These are phyloP conservation scores for Cinnamomum chago DNA, from an alignment of 164 flowering plant genomes.

Conservation along the genomic window DNA sequence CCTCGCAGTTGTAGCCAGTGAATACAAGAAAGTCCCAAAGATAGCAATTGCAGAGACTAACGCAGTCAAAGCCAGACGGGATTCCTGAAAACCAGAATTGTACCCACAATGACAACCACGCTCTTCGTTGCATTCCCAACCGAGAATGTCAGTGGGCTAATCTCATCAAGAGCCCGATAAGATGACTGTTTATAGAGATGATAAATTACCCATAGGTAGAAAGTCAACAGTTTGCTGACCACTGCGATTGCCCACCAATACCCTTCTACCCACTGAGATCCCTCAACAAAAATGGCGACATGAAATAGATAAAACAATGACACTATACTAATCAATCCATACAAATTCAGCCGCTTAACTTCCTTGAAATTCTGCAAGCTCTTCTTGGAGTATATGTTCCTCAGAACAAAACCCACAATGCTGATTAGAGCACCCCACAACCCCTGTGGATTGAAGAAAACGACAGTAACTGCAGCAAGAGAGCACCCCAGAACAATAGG, in stretches of 20 bases:
- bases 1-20: slow-evolving; percentile 59
- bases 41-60: slow-evolving; percentile 86
- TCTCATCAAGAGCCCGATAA: slow-evolving; percentile 79
- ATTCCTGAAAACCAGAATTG: slow-evolving; percentile 75
- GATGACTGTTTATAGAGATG: slow-evolving; percentile 90
- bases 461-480: slow-evolving; percentile 82
- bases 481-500: slow-evolving; percentile 85
- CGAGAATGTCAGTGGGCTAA: slow-evolving; percentile 83
- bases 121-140: slow-evolving; percentile 96
- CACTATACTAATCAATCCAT: slow-evolving; percentile 83
- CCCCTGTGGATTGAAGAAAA: slow-evolving; percentile 78
- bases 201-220: slow-evolving; percentile 75
- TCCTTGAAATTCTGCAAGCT: slow-evolving; percentile 75
- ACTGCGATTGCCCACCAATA: slow-evolving; percentile 53
- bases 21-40: slow-evolving; percentile 86
- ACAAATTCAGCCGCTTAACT: slow-evolving; percentile 76
- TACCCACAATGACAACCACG: slow-evolving; percentile 75
- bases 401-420: slow-evolving; percentile 80
- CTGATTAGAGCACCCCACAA: slow-evolving; percentile 85
- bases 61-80: slow-evolving; percentile 59
- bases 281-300: slow-evolving; percentile 75
- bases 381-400: slow-evolving; percentile 77
- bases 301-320: slow-evolving; percentile 73
- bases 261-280: slow-evolving; percentile 81
- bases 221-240: slow-evolving; percentile 51